Percentiles rank a stretch among this genome's conserved stretches.
These are phyloP conservation scores for Pseudohalonectria lignicola DNA, from an alignment of 2,329 filamentous ascomycete genomes.

Conservation along the genomic window DNA sequence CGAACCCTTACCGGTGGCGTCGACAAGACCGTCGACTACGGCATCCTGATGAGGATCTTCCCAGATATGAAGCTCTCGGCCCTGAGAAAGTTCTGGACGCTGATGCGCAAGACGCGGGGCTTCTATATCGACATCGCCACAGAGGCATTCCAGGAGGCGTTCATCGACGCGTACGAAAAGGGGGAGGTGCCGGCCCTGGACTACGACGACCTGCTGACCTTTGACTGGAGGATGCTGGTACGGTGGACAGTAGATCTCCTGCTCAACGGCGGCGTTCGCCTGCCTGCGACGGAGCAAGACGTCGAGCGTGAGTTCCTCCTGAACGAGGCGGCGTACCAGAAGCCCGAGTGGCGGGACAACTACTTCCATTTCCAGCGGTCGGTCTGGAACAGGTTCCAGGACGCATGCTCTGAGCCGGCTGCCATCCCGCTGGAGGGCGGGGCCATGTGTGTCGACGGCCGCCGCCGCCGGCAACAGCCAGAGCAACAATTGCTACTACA, in stretches of 20 bases:
- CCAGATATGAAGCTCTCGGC: constrained; percentile 38
- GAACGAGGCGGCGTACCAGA: constrained; percentile 19
- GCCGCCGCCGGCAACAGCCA: not conserved
- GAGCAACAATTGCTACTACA: too few species aligned
- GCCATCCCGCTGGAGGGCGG: constrained; percentile 18
- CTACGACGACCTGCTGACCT: constrained; percentile 49
- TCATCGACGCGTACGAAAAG: constrained; percentile 54
- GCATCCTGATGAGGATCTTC: constrained; percentile 43
- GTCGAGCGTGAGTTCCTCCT: constrained; percentile 30
- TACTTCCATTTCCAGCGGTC: constrained; percentile 43
- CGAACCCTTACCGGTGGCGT: constrained; percentile 49
- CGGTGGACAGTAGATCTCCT: constrained; percentile 52
- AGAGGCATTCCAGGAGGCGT: constrained; percentile 52
- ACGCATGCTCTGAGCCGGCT: constrained; percentile 35
- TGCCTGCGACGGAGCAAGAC: constrained; percentile 34
- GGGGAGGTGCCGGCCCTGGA: constrained; percentile 50
- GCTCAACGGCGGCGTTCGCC: constrained; percentile 29
- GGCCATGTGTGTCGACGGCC: not conserved
- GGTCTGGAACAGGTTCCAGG: constrained; percentile 46
- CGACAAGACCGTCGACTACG: constrained; percentile 49
- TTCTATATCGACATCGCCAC: constrained; percentile 45
- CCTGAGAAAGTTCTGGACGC: constrained; percentile 44
- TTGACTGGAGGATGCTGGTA: constrained; percentile 58
- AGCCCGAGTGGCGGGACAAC: constrained; percentile 40
- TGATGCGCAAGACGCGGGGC: constrained; percentile 36